Conservation (phyloP, 805 yeast genomes). For the Starmerella apis region DNA sequence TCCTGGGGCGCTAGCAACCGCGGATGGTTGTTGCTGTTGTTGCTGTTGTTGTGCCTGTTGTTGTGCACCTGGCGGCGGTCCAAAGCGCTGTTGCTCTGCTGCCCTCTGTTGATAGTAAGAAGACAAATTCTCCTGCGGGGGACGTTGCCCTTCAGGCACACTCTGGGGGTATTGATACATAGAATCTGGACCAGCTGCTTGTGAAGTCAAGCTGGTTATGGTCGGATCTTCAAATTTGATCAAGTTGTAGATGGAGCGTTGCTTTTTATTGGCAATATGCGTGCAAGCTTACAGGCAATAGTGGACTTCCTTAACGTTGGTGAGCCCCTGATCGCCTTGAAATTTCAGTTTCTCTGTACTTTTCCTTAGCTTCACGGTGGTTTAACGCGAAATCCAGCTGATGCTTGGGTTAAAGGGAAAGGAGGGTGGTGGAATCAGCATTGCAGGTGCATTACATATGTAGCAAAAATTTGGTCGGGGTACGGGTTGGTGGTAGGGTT, state of each 20-base stretch:
- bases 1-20: background rate
- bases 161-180: conserved; percentile 8
- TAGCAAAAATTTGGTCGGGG: conserved; percentile 19
- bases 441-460: conserved; percentile 26
- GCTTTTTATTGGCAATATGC: background rate
- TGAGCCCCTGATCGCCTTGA: background rate
- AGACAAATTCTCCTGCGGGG: conserved; percentile 5
- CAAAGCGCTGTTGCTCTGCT: conserved; percentile 7
- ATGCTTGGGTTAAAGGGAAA: conserved; percentile 5
- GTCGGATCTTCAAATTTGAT: background rate
- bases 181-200: background rate
- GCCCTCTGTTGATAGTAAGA: conserved; percentile 12
- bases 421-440: conserved; percentile 10
- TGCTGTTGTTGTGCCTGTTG: conserved; percentile 11
- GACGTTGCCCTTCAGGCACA: conserved; percentile 10
- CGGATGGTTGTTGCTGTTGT: conserved; percentile 16
- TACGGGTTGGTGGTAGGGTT: conserved; percentile 12
- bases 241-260: background rate
- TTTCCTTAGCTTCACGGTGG: background rate
- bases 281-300: background rate
- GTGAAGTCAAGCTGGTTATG: background rate
- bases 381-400: background rate
- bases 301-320: background rate
- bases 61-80: conserved; percentile 12
- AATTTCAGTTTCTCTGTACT: background rate